These are phyloP conservation scores for Tolypocladium tundrense DNA, from an alignment of 2,329 filamentous ascomycete genomes.

Conservation along the genomic window DNA sequence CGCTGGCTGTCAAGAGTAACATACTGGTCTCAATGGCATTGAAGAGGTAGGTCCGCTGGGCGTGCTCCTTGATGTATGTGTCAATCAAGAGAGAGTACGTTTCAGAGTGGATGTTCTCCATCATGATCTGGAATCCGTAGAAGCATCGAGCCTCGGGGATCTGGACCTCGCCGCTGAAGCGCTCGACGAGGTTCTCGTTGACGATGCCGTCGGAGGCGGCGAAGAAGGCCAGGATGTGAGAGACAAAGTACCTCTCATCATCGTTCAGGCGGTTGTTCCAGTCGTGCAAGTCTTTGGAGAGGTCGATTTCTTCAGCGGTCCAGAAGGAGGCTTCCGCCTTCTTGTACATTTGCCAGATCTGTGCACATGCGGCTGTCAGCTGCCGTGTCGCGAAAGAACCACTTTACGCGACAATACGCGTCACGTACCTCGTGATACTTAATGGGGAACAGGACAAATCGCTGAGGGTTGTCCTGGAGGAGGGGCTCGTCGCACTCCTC, in stretches of 20 bases:
- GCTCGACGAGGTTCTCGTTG: constrained; percentile 98
- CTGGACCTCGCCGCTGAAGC: constrained; percentile 95
- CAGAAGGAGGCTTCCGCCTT: constrained; percentile 99
- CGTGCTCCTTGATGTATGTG: constrained; percentile 97
- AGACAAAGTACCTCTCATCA: constrained; percentile 97
- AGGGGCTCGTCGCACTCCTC: constrained; percentile 80
- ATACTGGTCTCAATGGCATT: constrained; percentile 96
- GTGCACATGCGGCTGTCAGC: constrained; percentile 25
- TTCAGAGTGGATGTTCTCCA: constrained; percentile 99
- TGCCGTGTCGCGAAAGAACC: constrained; percentile 17
- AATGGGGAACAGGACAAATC: constrained; percentile 97
- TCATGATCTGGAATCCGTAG: constrained; percentile 99
- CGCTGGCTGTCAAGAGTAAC: constrained; percentile 17
- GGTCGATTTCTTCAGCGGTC: constrained; percentile 98
- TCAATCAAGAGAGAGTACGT: constrained; percentile 99
- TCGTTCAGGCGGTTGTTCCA: constrained; percentile 98
- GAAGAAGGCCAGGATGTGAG: constrained; percentile 97
- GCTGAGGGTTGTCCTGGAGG: constrained; percentile 87
- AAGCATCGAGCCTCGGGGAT: constrained; percentile 98
- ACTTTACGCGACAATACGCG: constrained; percentile 60
- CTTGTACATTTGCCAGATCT: constrained; percentile 99
- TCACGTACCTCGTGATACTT: constrained; percentile 95
- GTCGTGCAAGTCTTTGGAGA: constrained; percentile 97
- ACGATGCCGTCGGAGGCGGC: constrained; percentile 97
- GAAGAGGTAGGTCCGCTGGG: constrained; percentile 89